A percentile compares a stretch with the other conserved stretches of the same genome.
phyloP scores from a whole-genome alignment of 2,329 filamentous ascomycete genomes.

The Fusarium pilosicola region DNA sequence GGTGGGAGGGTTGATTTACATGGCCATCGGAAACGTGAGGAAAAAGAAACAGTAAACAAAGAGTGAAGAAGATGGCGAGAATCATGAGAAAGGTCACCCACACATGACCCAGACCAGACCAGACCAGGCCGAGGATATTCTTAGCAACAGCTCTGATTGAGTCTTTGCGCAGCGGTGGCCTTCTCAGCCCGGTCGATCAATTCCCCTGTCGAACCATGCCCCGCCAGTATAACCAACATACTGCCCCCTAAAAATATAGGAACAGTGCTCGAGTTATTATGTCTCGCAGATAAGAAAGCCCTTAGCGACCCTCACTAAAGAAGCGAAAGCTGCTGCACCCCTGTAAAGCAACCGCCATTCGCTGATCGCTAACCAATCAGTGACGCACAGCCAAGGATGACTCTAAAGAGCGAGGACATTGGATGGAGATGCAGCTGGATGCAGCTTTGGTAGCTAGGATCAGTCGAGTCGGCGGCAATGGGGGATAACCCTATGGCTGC shows the following conservation, averaged over 20 bases:
- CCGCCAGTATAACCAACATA: neutral
- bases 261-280: neutral
- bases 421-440: slow-evolving; percentile 21
- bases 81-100: slow-evolving; percentile 22
- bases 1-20: neutral
- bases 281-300: neutral
- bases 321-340: slow-evolving; percentile 17
- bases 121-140: slow-evolving; percentile 23
- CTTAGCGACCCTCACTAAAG: slow-evolving; percentile 22
- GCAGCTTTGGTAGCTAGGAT: slow-evolving; percentile 12
- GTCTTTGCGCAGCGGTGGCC: slow-evolving; percentile 12
- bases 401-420: slow-evolving; percentile 8
- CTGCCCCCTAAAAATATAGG: too few species aligned
- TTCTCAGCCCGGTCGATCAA: slow-evolving; percentile 27
- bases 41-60: slow-evolving; percentile 1
- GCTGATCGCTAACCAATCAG: slow-evolving; percentile 19
- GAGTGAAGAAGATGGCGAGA: slow-evolving; percentile 10
- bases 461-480: slow-evolving; percentile 9
- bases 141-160: slow-evolving; percentile 31
- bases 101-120: slow-evolving; percentile 13
- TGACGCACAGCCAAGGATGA: slow-evolving; percentile 15
- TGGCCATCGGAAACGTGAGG: neutral
- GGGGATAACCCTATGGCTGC: neutral
- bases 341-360: slow-evolving; percentile 28
- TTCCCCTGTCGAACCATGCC: slow-evolving; percentile 23